Percentiles rank a stretch among this genome's conserved stretches.
Evolutionary conservation across 371 early-diverging fungal species (phyloP).

Genomic region (Cokeromyces recurvatus): DNA sequence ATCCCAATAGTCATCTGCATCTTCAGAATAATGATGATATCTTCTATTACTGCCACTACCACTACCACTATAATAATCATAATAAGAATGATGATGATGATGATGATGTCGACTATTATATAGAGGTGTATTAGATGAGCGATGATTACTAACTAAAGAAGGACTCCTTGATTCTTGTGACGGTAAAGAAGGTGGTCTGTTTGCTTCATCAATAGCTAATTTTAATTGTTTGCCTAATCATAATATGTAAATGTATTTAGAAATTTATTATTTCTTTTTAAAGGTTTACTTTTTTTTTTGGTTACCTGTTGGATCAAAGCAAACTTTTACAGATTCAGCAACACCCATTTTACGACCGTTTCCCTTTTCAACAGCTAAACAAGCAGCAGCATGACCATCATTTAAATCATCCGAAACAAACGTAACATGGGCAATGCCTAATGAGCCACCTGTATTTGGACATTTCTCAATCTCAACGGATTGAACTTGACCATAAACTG

Average conservation of each 20-base stretch:
- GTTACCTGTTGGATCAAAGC: conserved; percentile 55
- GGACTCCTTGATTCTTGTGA: no score
- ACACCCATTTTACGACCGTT: conserved; percentile 56
- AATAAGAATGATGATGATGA: no score
- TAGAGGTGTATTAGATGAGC: no score
- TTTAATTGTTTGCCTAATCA: conserved; percentile 15
- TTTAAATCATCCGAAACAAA: conserved; percentile 32
- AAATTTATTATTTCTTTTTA: neutral
- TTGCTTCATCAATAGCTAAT: conserved; percentile 18
- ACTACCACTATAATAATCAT: no score
- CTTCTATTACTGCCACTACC: no score
- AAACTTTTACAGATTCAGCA: conserved; percentile 49
- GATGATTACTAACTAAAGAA: no score
- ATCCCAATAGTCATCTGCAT: no score
- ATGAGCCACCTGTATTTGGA: conserved; percentile 49
- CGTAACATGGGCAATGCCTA: conserved; percentile 52
- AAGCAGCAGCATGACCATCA: conserved; percentile 32
- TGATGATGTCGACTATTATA: no score
- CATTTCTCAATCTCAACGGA: conserved; percentile 47
- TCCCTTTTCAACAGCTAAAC: conserved; percentile 52
- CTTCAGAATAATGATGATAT: no score
- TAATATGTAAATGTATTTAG: no score
- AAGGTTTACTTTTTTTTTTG: no score
- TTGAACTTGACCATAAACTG: conserved; percentile 51
- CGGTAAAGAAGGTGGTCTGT: no score